phyloP scores from a whole-genome alignment of 768 basidiomycete species.

The Pleurotus citrinopileatus region DNA sequence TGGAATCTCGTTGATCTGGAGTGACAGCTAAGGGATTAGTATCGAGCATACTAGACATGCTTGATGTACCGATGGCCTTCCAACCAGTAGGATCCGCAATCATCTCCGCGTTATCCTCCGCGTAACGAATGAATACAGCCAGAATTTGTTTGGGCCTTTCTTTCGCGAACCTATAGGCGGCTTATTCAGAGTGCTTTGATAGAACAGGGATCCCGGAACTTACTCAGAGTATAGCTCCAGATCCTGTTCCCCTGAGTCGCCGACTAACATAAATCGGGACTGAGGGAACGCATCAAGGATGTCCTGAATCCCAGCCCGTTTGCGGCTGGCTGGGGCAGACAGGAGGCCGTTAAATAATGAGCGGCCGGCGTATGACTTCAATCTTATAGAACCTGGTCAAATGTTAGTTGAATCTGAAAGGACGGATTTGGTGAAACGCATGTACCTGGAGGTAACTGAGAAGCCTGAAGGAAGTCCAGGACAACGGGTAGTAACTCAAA shows the following conservation, averaged over 20 bases:
- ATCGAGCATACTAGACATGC: conserved; percentile 11
- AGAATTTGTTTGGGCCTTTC: conserved; percentile 69
- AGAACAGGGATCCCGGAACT: conserved; percentile 19
- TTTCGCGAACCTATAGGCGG: conserved; percentile 47
- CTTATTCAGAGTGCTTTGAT: neutral
- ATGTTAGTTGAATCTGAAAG: neutral
- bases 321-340: conserved; percentile 78
- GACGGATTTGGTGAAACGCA: neutral
- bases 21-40: neutral
- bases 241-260: conserved; percentile 95
- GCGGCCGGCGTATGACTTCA: conserved; percentile 83
- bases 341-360: conserved; percentile 83
- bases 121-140: conserved; percentile 84
- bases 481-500: conserved; percentile 81
- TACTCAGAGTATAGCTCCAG: conserved; percentile 82
- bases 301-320: conserved; percentile 78
- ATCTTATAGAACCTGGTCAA: conserved; percentile 74
- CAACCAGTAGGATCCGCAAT: conserved; percentile 67
- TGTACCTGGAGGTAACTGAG: conserved; percentile 64
- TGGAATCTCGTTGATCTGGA: conserved; percentile 8
- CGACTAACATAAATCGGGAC: conserved; percentile 79
- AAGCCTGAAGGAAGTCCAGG: conserved; percentile 68
- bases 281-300: conserved; percentile 71
- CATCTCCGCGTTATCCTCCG: conserved; percentile 35
- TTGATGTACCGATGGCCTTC: conserved; percentile 29